Evolutionary conservation across 306 rosid species (phyloP).

Genomic region (Dalbergia cultrata): DNA sequence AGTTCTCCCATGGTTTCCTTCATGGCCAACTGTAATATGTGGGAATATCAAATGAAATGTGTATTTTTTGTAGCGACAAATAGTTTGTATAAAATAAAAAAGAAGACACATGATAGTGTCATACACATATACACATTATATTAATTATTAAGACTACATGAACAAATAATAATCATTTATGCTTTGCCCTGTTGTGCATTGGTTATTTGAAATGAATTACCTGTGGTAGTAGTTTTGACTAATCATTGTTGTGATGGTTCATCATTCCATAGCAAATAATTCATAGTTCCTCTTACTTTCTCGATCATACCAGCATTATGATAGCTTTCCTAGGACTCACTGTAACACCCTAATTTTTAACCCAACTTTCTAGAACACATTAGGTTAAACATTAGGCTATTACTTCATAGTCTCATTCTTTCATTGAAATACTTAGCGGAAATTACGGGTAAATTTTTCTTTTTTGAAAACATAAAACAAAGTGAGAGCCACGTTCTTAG

Average conservation of each 20-base stretch:
- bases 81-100: not conserved
- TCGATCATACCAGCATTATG: constrained; percentile 63
- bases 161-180: not conserved
- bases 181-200: constrained; percentile 57
- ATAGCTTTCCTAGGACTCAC: constrained; percentile 52
- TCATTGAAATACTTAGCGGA: too few relatives aligned
- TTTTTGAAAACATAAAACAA: too few relatives aligned
- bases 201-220: constrained; percentile 1
- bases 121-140: not conserved
- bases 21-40: constrained; percentile 68
- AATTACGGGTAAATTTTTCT: too few relatives aligned
- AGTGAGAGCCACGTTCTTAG: too few relatives aligned
- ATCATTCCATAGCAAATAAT: constrained; percentile 66
- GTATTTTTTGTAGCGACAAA: constrained; percentile 25
- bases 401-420: too few relatives aligned
- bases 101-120: not conserved
- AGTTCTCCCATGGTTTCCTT: constrained; percentile 71
- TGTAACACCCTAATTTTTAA: too few relatives aligned
- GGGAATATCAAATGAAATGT: constrained; percentile 37
- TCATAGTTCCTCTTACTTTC: constrained; percentile 76
- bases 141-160: not conserved
- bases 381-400: too few relatives aligned
- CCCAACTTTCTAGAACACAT: too few relatives aligned
- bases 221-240: constrained; percentile 42
- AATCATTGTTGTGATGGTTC: constrained; percentile 51